phyloP scores from a whole-genome alignment of 2,329 filamentous ascomycete species.

The Cordyceps fumosorosea region DNA sequence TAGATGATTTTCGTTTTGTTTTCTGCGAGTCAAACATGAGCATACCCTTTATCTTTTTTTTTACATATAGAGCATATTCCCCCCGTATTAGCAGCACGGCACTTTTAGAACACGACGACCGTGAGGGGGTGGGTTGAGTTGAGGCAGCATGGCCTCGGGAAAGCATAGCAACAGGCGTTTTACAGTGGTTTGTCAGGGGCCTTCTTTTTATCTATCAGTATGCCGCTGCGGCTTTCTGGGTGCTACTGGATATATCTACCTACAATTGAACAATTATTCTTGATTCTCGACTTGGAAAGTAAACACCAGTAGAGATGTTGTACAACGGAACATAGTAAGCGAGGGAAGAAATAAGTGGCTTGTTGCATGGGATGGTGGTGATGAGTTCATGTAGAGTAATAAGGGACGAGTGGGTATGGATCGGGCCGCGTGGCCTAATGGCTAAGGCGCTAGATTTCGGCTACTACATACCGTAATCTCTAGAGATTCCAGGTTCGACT shows the following conservation, averaged over 20 bases:
- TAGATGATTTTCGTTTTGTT: background rate
- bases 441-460: constrained; percentile 39
- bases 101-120: background rate
- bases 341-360: too few species aligned
- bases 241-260: background rate
- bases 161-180: constrained; percentile 9
- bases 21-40: background rate
- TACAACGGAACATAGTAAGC: too few species aligned
- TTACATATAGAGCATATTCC: background rate
- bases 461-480: constrained; percentile 20
- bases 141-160: background rate
- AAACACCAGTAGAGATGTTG: background rate
- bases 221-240: background rate
- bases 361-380: background rate
- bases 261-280: background rate
- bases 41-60: background rate
- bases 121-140: background rate
- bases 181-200: background rate
- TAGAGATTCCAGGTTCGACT: constrained; percentile 39
- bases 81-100: background rate
- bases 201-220: background rate
- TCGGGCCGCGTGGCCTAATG: constrained; percentile 37
- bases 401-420: background rate
- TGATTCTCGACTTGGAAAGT: background rate
- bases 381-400: constrained; percentile 1